Base-by-base conservation (phyloP, 2,329 filamentous ascomycete species). In the Neurospora crassa region DNA sequence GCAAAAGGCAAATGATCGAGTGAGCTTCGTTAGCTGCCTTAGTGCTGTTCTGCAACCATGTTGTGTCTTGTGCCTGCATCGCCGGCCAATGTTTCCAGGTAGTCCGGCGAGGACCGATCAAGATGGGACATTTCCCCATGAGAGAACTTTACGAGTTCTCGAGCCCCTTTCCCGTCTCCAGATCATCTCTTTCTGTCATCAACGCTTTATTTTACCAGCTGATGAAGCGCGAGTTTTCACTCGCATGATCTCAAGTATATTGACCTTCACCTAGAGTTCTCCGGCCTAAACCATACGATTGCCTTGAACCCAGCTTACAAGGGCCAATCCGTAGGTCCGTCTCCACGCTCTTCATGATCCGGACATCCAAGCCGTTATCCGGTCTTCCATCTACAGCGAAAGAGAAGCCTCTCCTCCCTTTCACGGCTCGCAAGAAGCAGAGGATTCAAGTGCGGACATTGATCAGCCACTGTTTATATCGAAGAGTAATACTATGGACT, bases 381-480 rank as follows among this genome's bases (percentile, higher is more conserved):
- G 74, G 71, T 40, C 71, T 71, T 18, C 67, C 71, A 20, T 75
- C 71, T 16, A 68, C 67, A 43, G 71, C 40, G 40, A 72, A 76
- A 11, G 74, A 76, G 12, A 74, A 74, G 41, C 69, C 73, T 20
- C 75, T 76, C 20, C 76, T 81, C 20, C 80, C 79, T 6, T 72
- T 76, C 2, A 73, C 78, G 67, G 75, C 70, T 14, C 76, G 80
- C 70, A 76, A 81, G 68, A 80, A 82, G 73, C 78, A 80, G 20
- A 81, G 78, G 70, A 77, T 85, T 68, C 79, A 82, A 70, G 76
- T 86, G 29, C 82, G 82, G 72, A 79, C 83, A 7, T 74, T 88
- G 14, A 76, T 88, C n/a, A 80, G 85, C 16, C 83, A 86, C 75
- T 86, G 83, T 74, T 79, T 87, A 43, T 87, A 87, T 75, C 82